Conservation (phyloP, 83 land plant genomes). For the Picea mariana region DNA sequence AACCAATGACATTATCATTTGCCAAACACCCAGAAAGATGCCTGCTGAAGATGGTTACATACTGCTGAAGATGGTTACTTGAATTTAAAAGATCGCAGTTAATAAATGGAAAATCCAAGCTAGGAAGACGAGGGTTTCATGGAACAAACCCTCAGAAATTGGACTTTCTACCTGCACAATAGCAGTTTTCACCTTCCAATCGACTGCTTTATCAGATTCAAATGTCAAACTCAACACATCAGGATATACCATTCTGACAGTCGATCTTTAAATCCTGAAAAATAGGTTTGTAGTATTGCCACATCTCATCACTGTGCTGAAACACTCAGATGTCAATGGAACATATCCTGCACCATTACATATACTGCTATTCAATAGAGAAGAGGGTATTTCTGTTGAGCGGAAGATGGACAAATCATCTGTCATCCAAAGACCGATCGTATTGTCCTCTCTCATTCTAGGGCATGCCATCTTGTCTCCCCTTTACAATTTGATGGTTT, state of each 20-base stretch:
- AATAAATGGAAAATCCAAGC: constrained; percentile 59
- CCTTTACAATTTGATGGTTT: too few species aligned
- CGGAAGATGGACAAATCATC: too few species aligned
- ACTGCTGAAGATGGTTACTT: constrained; percentile 39
- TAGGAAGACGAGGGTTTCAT: constrained; percentile 69
- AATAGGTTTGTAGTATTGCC: background rate
- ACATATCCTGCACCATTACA: background rate
- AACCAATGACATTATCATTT: constrained; percentile 1
- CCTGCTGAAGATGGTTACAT: constrained; percentile 68
- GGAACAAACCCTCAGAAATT: constrained; percentile 39
- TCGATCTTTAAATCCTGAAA: background rate
- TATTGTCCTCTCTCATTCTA: too few species aligned
- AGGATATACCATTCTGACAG: background rate
- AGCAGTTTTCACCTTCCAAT: background rate
- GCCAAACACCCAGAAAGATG: constrained; percentile 58
- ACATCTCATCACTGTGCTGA: background rate
- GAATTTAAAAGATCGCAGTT: constrained; percentile 86
- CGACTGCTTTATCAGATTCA: background rate
- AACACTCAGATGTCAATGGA: background rate
- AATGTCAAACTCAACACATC: background rate
- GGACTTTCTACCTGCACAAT: constrained; percentile 7
- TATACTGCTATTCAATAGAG: background rate
- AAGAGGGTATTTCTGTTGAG: constrained; percentile 3
- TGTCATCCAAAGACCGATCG: too few species aligned
- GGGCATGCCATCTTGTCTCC: too few species aligned